Conservation (phyloP, 768 basidiomycete genomes). For the Omphalotus guepiniiformis region DNA sequence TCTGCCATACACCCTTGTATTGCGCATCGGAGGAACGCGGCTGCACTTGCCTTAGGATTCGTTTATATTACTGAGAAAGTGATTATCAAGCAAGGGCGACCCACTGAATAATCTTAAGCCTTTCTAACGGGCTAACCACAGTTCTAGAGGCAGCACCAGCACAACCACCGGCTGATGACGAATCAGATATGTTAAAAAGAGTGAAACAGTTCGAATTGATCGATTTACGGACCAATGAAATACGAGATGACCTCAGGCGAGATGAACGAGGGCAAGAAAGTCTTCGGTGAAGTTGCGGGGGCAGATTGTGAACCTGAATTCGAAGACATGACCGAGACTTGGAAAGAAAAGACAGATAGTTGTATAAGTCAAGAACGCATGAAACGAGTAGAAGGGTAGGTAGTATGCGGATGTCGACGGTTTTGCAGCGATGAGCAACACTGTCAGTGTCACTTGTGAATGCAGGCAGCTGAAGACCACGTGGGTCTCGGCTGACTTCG, state of each 20-base stretch:
- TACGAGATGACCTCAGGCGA: constrained; percentile 38
- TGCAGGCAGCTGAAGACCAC: background rate
- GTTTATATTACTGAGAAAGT: too few species aligned
- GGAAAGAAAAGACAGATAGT: background rate
- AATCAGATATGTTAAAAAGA: constrained; percentile 7
- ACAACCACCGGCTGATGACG: constrained; percentile 45
- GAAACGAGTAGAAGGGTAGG: background rate
- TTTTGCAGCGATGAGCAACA: constrained; percentile 9
- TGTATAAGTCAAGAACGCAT: constrained; percentile 7
- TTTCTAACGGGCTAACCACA: constrained; percentile 87
- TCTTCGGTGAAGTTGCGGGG: constrained; percentile 11
- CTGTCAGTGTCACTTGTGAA: too few species aligned
- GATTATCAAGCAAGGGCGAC: constrained; percentile 7
- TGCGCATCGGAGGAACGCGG: constrained; percentile 55
- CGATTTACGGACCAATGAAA: constrained; percentile 37
- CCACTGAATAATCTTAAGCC: constrained; percentile 95
- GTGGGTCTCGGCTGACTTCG: too few species aligned
- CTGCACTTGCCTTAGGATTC: constrained; percentile 88
- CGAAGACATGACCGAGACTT: constrained; percentile 9
- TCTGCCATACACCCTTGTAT: constrained; percentile 83
- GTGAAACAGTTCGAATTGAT: background rate
- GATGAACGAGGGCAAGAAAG: constrained; percentile 20
- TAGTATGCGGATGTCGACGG: constrained; percentile 8
- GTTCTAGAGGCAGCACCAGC: constrained; percentile 76
- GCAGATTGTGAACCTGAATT: constrained; percentile 7